A percentile compares a stretch with the other conserved stretches of the same genome.
Evolutionary conservation across 179 eudicot species (phyloP).

Genomic region (Beta lomatogona): DNA sequence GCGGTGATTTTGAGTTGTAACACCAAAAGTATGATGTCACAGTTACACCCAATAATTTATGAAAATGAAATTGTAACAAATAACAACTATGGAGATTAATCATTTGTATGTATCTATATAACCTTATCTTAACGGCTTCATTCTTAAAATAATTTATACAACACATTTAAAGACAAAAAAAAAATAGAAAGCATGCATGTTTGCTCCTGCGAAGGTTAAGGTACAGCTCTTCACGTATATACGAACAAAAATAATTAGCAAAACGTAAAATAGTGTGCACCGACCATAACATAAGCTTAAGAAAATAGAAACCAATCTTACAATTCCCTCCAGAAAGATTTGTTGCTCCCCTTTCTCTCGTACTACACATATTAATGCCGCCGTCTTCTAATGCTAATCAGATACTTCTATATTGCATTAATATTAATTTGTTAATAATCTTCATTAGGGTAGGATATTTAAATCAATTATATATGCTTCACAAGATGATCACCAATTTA

Average conservation of each 20-base stretch:
- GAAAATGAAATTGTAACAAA: too few relatives aligned
- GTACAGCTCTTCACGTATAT: neutral
- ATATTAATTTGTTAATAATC: neutral
- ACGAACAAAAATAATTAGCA: neutral
- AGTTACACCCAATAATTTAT: too few relatives aligned
- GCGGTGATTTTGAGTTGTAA: too few relatives aligned
- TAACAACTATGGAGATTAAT: too few relatives aligned
- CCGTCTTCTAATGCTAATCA: constrained; percentile 12
- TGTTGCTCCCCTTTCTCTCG: constrained; percentile 19
- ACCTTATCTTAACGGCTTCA: neutral
- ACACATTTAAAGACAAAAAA: neutral
- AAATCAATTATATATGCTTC: neutral
- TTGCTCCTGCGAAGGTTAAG: neutral
- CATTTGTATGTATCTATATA: too few relatives aligned
- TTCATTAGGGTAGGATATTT: neutral
- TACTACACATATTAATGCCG: constrained; percentile 15
- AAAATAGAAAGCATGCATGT: constrained; percentile 2
- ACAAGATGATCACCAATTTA: neutral
- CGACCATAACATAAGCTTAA: constrained; percentile 23
- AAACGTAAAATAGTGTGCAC: constrained; percentile 11
- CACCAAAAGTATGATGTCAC: too few relatives aligned
- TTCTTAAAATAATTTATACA: neutral
- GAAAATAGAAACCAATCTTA: constrained; percentile 22
- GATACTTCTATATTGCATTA: neutral
- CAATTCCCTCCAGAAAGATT: constrained; percentile 28